Conservation (phyloP, 805 yeast genomes). For the Hanseniaspora singularis region DNA sequence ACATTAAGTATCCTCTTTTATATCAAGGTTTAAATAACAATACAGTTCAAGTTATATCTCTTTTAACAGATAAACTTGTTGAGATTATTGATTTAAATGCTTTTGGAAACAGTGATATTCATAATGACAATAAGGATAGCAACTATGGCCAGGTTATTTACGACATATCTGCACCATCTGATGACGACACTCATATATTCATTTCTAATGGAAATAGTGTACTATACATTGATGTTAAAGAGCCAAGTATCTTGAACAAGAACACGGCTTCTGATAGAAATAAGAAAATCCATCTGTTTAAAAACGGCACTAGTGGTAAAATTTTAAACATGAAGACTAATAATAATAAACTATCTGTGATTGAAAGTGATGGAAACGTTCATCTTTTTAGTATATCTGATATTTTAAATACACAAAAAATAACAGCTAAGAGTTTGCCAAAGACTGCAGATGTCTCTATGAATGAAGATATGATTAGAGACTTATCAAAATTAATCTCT, state of each 20-base stretch:
- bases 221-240: conserved; percentile 2
- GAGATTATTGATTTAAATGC: conserved; percentile 32
- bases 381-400: conserved; percentile 2
- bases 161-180: background rate
- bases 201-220: conserved; percentile 29
- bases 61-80: conserved; percentile 63
- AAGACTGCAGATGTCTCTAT: background rate
- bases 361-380: conserved; percentile 13
- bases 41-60: conserved; percentile 70
- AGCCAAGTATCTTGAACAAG: background rate
- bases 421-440: background rate
- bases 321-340: conserved; percentile 5
- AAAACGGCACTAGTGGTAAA: background rate
- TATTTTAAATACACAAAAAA: background rate
- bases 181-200: conserved; percentile 46
- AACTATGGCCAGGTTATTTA: background rate
- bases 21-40: conserved; percentile 78
- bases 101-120: too few species aligned
- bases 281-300: background rate
- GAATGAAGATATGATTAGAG: conserved; percentile 9
- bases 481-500: conserved; percentile 8
- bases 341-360: background rate
- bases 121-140: background rate
- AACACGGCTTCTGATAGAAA: background rate
- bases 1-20: conserved; percentile 51